A percentile compares a stretch with the other conserved stretches of the same genome.
Conservation (phyloP, 495 filamentous ascomycete genomes). For the Aspergillus coremiiformis region DNA sequence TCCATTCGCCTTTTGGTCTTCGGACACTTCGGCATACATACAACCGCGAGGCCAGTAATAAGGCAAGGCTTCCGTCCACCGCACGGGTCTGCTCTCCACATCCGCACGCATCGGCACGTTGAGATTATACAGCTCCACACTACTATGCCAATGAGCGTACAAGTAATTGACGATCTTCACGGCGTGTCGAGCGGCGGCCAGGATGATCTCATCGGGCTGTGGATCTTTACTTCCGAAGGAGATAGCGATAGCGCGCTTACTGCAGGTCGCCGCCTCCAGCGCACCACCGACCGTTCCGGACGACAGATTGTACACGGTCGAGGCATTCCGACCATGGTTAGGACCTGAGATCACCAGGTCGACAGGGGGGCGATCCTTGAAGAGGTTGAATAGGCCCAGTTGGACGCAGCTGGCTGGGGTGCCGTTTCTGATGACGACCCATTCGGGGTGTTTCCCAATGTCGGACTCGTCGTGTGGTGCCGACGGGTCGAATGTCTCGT, state of each 20-base stretch:
- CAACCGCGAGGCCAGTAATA: conserved; percentile 79
- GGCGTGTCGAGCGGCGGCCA: conserved; percentile 57
- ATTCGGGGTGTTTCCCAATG: conserved; percentile 36
- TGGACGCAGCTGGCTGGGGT: conserved; percentile 84
- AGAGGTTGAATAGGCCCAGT: conserved; percentile 84
- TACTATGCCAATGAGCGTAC: conserved; percentile 60
- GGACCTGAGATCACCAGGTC: conserved; percentile 87
- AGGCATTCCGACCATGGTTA: conserved; percentile 92
- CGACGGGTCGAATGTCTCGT: conserved; percentile 12
- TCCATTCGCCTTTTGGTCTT: conserved; percentile 12
- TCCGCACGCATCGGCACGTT: conserved; percentile 69
- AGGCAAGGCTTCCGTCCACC: conserved; percentile 73
- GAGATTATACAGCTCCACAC: conserved; percentile 76
- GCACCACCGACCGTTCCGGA: conserved; percentile 89
- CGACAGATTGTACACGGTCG: conserved; percentile 80
- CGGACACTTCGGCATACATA: conserved; percentile 61
- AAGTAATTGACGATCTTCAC: conserved; percentile 71
- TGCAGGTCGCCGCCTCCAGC: conserved; percentile 82
- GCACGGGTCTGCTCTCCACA: conserved; percentile 53
- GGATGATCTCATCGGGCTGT: conserved; percentile 60
- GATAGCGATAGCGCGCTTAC: conserved; percentile 67
- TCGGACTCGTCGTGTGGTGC: conserved; percentile 36
- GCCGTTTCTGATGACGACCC: conserved; percentile 81
- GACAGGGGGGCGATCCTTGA: conserved; percentile 61
- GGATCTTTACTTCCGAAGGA: conserved; percentile 76